Evolutionary conservation across 2,329 filamentous ascomycete species (phyloP), one percentile per base, ranked within the genome.

Genomic region (Stachybotrys elegans): DNA sequence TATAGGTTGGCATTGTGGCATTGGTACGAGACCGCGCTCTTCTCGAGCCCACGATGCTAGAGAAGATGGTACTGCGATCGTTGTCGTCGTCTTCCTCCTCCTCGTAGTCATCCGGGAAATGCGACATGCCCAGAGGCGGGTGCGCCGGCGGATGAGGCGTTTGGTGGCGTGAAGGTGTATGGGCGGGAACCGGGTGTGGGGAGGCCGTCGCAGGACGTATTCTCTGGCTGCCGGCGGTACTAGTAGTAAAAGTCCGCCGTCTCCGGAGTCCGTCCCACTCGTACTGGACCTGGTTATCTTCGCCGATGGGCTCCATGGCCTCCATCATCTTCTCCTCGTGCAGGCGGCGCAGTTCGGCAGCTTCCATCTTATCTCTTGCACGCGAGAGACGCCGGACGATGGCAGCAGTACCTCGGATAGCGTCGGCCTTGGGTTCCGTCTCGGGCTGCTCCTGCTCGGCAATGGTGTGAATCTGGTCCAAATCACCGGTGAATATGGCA

Each of bases 371-470:
- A 48, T 85, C 79, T 48, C 93, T 78, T 1, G 84, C 76, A 11
- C 75, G 75, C 1, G 90, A 96, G 40, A 98, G 75, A 13, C 87
- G 81, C 49, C 93, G 82, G 43, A 98, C 77, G 47, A 98, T 89
- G 38, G 90, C 89, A 6, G 88, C 91, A 14, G 92, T 75, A 48
- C 92, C 93, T 53, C 93, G 88, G 57, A 98, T 94, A 9, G 93
- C 90, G 63, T 98, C 93, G 13, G 93, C 93, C 60, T 95, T 94
- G 43, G 93, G 93, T 57, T 98, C 93, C 13, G 86, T 86, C 65
- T 98, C 93, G n/a, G 91, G 86, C 61, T 97, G 90, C 61, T 95
- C 89, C 59, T 95, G 89, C 57, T 96, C 88, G 38, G 88, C 92
- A 49, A 97, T 93, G 22, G 92, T 95, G 23, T 93, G 88, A 43